Conservation (phyloP, 352 stramenopile genomes). For the Phytophthora parvispora region DNA sequence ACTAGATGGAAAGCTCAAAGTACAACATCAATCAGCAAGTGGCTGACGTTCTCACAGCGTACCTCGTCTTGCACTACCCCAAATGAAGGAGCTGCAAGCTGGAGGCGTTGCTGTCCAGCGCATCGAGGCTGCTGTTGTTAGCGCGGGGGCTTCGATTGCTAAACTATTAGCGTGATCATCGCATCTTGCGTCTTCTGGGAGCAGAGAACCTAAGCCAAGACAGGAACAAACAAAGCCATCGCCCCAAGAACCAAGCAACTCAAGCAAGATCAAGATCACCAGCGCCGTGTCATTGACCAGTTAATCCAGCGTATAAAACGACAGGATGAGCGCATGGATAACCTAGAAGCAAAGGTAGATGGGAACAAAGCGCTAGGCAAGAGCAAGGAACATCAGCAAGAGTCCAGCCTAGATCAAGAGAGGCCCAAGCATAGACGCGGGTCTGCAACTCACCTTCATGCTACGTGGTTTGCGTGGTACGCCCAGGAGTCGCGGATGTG, state of each 20-base stretch:
- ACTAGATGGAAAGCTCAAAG: background rate
- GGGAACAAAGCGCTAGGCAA: background rate
- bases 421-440: background rate
- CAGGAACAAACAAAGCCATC: too few relatives aligned
- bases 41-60: background rate
- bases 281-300: constrained; percentile 23
- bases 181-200: too few relatives aligned
- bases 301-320: constrained; percentile 13
- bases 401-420: background rate
- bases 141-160: too few relatives aligned
- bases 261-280: background rate
- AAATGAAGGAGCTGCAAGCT: background rate
- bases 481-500: constrained; percentile 13
- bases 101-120: background rate
- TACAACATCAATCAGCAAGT: background rate
- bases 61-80: background rate
- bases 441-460: constrained; percentile 17
- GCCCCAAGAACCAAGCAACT: too few relatives aligned
- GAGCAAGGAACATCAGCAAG: background rate
- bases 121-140: background rate
- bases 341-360: constrained; percentile 10
- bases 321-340: constrained; percentile 10
- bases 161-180: too few relatives aligned
- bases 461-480: constrained; percentile 28
- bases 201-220: too few relatives aligned